phyloP scores from a whole-genome alignment of 805 yeast species.

The Kluyveromyces starmeri region DNA sequence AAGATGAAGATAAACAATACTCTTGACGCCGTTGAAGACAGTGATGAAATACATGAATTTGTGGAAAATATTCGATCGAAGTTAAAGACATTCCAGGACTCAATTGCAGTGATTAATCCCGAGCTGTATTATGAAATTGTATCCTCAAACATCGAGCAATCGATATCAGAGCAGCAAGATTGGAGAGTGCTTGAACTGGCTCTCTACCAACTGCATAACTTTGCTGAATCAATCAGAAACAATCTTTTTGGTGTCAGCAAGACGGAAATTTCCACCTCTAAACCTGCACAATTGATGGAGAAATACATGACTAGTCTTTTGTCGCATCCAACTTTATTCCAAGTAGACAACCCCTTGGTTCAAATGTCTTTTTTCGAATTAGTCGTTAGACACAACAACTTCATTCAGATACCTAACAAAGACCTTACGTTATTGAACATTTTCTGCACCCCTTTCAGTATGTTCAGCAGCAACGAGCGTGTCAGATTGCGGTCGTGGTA shows the following conservation, averaged over 20 bases:
- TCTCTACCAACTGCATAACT: conserved; percentile 67
- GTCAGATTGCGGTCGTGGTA: conserved; percentile 89
- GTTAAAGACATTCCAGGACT: conserved; percentile 75
- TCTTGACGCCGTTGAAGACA: conserved; percentile 61
- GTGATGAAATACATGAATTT: conserved; percentile 70
- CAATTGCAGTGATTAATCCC: conserved; percentile 54
- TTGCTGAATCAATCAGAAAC: conserved; percentile 71
- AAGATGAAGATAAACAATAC: conserved; percentile 78
- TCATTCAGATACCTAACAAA: conserved; percentile 34
- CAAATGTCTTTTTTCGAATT: conserved; percentile 80
- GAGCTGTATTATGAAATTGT: conserved; percentile 52
- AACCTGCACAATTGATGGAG: conserved; percentile 45
- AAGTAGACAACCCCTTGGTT: conserved; percentile 68
- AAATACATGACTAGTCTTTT: conserved; percentile 24
- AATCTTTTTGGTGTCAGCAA: conserved; percentile 67
- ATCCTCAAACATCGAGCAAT: conserved; percentile 44
- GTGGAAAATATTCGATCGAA: conserved; percentile 61
- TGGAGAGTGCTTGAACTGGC: conserved; percentile 90
- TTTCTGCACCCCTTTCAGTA: conserved; percentile 73
- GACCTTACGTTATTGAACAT: conserved; percentile 59
- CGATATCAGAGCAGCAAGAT: conserved; percentile 31
- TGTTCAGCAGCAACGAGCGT: conserved; percentile 62
- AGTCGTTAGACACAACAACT: conserved; percentile 66
- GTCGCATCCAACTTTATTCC: conserved; percentile 29
- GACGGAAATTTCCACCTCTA: conserved; percentile 52